Percentiles rank a stretch among this genome's conserved stretches.
Evolutionary conservation across 768 basidiomycete genomes (phyloP).

Genomic region (Royoungia palumana): DNA sequence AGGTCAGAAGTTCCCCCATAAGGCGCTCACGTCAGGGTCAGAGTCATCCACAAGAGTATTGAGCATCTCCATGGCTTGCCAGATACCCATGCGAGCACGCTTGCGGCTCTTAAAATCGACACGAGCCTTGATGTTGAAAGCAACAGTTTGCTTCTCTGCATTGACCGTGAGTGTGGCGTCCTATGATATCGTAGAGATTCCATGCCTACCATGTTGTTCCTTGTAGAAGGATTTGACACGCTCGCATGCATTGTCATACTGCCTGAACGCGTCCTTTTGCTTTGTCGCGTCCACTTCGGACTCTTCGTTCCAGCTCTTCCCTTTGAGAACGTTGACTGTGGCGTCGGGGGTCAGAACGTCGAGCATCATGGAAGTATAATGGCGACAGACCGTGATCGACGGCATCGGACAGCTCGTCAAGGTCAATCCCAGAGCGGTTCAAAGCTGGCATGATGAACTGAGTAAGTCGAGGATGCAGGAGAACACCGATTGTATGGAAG

Average conservation of each 20-base stretch:
- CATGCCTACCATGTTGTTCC: conserved; percentile 64
- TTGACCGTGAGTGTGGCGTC: background rate
- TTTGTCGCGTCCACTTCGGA: conserved; percentile 56
- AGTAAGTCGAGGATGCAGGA: background rate
- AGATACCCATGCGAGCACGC: conserved; percentile 77
- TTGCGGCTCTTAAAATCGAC: conserved; percentile 65
- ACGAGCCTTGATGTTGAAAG: conserved; percentile 76
- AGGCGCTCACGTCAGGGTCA: conserved; percentile 69
- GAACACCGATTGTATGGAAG: background rate
- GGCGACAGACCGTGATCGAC: conserved; percentile 43
- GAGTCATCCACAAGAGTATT: conserved; percentile 88
- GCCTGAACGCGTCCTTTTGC: conserved; percentile 66
- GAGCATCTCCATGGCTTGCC: conserved; percentile 85
- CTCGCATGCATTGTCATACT: conserved; percentile 74
- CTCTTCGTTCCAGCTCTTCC: conserved; percentile 53
- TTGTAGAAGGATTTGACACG: conserved; percentile 76
- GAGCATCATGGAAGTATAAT: background rate
- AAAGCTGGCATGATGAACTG: conserved; percentile 24
- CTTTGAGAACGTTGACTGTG: conserved; percentile 68
- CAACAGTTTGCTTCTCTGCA: conserved; percentile 83
- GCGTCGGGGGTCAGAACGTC: background rate
- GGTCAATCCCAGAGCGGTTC: conserved; percentile 26
- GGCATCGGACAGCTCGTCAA: conserved; percentile 47
- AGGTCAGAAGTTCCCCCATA: background rate
- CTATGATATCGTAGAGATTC: background rate